A percentile compares a stretch with the other conserved stretches of the same genome.
Conservation (phyloP, 805 yeast species). For the Kodamaea sagamina region DNA sequence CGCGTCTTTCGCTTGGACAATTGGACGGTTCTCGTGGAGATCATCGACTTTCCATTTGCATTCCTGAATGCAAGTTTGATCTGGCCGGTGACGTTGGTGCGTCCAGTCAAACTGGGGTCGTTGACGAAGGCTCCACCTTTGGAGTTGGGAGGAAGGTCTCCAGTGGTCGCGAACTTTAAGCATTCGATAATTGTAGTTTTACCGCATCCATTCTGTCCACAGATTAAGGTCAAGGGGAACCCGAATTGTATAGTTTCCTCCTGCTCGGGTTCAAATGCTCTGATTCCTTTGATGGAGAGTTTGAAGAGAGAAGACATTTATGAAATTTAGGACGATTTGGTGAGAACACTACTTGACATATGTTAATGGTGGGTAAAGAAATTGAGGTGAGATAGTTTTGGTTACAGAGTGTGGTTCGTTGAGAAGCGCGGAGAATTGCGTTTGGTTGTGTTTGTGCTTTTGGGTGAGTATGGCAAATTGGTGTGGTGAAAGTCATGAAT, state of each 20-base stretch:
- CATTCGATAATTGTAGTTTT: slow-evolving; percentile 96
- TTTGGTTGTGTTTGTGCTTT: too few species aligned
- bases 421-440: too few species aligned
- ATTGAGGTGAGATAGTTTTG: too few species aligned
- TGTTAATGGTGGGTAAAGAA: not conserved
- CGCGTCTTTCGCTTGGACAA: slow-evolving; percentile 55
- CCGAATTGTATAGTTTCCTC: slow-evolving; percentile 88
- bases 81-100: slow-evolving; percentile 81
- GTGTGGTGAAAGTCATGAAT: too few species aligned
- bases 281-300: slow-evolving; percentile 71
- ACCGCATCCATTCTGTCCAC: slow-evolving; percentile 96
- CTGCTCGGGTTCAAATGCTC: slow-evolving; percentile 86
- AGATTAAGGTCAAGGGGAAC: slow-evolving; percentile 86
- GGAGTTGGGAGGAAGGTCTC: slow-evolving; percentile 92
- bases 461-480: too few species aligned
- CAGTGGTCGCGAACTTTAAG: slow-evolving; percentile 90
- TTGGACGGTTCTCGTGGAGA: slow-evolving; percentile 83
- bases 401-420: too few species aligned
- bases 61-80: slow-evolving; percentile 83
- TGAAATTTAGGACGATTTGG: not conserved
- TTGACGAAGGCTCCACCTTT: slow-evolving; percentile 96
- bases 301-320: slow-evolving; percentile 44
- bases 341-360: not conserved
- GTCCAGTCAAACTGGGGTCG: slow-evolving; percentile 81
- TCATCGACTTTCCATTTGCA: slow-evolving; percentile 74